Conservation (phyloP, 805 yeast species). For the Metschnikowia aberdeeniae region DNA sequence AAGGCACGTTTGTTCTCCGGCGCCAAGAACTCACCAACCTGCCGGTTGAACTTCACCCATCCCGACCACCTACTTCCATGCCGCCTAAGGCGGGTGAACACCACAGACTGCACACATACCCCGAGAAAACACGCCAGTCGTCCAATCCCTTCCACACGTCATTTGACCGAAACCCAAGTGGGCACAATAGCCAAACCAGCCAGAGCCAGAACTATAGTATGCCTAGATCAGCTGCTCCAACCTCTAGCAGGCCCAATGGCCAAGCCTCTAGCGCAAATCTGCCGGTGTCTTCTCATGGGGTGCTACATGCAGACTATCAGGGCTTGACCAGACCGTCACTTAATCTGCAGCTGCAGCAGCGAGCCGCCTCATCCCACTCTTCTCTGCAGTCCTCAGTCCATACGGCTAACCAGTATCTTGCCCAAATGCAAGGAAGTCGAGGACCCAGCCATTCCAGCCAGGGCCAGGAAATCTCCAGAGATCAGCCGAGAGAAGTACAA, state of each 20-base stretch:
- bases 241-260: neutral
- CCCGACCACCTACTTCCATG: neutral
- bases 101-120: slow-evolving; percentile 1
- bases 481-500: neutral
- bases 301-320: neutral
- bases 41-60: neutral
- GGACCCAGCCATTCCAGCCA: neutral
- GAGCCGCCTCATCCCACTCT: neutral
- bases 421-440: neutral
- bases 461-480: neutral
- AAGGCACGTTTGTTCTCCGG: slow-evolving; percentile 8
- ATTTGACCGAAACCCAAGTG: neutral
- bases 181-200: neutral
- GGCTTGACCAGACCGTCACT: neutral
- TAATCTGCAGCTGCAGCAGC: neutral
- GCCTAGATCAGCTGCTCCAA: neutral
- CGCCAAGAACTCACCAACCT: neutral
- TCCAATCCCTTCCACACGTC: neutral
- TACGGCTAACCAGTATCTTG: neutral
- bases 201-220: neutral
- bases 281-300: neutral
- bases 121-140: neutral
- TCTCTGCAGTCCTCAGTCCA: neutral
- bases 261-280: neutral
- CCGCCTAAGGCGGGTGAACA: neutral